Percentiles rank a stretch among this genome's conserved stretches.
Evolutionary conservation across 352 stramenopile species (phyloP).

Genomic region (Globisporangium barbulae): DNA sequence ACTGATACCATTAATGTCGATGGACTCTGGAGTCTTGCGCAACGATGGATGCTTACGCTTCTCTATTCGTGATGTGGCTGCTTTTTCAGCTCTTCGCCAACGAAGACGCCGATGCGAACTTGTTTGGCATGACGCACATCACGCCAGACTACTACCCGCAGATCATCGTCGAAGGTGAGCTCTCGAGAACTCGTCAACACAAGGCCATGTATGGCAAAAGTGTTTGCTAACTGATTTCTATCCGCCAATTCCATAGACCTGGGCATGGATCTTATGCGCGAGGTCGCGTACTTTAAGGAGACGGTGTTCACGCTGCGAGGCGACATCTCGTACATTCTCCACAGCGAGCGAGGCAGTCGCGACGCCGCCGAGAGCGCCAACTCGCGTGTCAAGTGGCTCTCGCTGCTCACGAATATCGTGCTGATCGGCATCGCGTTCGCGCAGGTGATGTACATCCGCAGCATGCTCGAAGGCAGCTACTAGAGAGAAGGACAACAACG

Average conservation of each 20-base stretch:
- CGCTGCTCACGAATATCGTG: constrained; percentile 74
- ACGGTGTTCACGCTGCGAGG: constrained; percentile 71
- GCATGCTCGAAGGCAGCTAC: constrained; percentile 74
- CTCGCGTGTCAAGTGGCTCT: constrained; percentile 80
- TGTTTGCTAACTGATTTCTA: background rate
- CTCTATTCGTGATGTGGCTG: background rate
- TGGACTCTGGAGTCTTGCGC: background rate
- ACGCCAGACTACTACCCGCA: constrained; percentile 70
- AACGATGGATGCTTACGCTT: background rate
- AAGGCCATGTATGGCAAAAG: too few species aligned
- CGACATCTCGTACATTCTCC: constrained; percentile 79
- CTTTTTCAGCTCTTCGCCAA: constrained; percentile 38
- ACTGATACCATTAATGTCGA: background rate
- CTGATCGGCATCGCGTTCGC: constrained; percentile 71
- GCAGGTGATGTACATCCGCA: constrained; percentile 85
- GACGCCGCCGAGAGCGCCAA: constrained; percentile 78
- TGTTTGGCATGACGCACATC: constrained; percentile 60
- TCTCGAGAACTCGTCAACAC: background rate
- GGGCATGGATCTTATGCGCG: constrained; percentile 78
- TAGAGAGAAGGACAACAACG: constrained; percentile 24
- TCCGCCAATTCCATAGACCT: constrained; percentile 30
- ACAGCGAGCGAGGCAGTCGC: constrained; percentile 70
- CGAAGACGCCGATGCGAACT: constrained; percentile 44
- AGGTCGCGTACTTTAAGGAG: constrained; percentile 78
- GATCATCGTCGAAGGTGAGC: constrained; percentile 68